Evolutionary conservation across 306 rosid genomes (phyloP).

Genomic region (Ziziphus jujuba): DNA sequence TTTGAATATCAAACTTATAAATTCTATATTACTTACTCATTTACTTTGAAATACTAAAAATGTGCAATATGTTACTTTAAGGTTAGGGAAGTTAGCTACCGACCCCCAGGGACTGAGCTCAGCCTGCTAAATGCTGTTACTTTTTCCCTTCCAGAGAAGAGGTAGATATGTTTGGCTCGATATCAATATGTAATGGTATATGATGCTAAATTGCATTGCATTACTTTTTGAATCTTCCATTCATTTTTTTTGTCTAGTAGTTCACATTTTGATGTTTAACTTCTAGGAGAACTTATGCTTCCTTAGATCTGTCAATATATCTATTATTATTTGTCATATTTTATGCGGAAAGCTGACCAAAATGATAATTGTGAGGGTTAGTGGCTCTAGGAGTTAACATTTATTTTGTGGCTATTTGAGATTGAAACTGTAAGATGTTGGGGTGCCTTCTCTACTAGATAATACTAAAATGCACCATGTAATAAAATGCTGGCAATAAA

Average conservation of each 20-base stretch:
- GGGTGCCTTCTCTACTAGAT: no score
- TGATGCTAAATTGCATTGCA: neutral
- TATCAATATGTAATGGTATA: conserved; percentile 9
- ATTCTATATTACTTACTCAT: neutral
- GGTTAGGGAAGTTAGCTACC: conserved; percentile 83
- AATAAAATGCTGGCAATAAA: neutral
- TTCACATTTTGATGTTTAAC: neutral
- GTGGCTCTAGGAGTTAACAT: neutral
- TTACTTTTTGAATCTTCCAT: neutral
- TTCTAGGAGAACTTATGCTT: no score
- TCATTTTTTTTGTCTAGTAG: neutral
- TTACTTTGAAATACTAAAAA: no score
- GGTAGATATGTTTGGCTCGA: conserved; percentile 36
- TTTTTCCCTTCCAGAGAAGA: conserved; percentile 79
- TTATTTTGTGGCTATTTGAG: no score
- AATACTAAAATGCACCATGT: neutral
- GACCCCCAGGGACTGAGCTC: conserved; percentile 82
- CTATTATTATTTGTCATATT: neutral
- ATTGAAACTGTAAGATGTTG: no score
- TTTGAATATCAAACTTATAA: neutral
- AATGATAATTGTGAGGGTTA: neutral
- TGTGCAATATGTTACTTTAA: conserved; percentile 8
- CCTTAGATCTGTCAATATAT: neutral
- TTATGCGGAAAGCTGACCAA: neutral
- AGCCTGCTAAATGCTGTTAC: conserved; percentile 63